These are phyloP conservation scores for Cucumis sativus DNA, from an alignment of 306 rosid genomes.

Conservation along the genomic window Cucumber_9930_V3 NC_026657.2:28934001-28934500, in stretches of 20 bases:
- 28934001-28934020: too few species aligned
- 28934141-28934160: constrained; percentile 87
- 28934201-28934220: constrained; percentile 80
- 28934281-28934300: constrained; percentile 39
- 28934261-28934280: constrained; percentile 77
- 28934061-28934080: too few species aligned
- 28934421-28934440: too few species aligned
- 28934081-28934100: background rate
- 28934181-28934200: constrained; percentile 28
- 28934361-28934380: too few species aligned
- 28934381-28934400: too few species aligned
- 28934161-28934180: constrained; percentile 79
- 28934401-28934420: too few species aligned
- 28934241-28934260: constrained; percentile 83
- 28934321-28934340: background rate
- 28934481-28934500: too few species aligned
- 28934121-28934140: constrained; percentile 86
- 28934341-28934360: too few species aligned
- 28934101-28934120: constrained; percentile 35
- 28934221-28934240: constrained; percentile 91
- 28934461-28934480: too few species aligned
- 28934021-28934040: too few species aligned
- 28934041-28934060: too few species aligned
- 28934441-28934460: too few species aligned
- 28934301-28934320: constrained; percentile 63